Base-by-base conservation (phyloP, 2,329 filamentous ascomycete species). In the Didymella sp. region DNA sequence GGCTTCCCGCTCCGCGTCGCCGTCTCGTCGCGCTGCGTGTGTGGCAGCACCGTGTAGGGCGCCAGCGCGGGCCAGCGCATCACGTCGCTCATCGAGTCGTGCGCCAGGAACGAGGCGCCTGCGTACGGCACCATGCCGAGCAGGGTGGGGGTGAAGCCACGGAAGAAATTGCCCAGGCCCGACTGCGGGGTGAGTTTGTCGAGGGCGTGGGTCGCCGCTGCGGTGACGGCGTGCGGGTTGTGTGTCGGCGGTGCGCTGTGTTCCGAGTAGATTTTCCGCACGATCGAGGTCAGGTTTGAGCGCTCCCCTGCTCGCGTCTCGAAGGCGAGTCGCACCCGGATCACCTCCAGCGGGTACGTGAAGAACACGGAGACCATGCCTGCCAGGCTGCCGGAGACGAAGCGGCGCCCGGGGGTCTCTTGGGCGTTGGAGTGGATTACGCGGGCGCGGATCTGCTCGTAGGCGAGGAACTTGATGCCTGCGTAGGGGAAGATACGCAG, bases 71-170 rank as follows among this genome's bases (percentile, higher is more conserved):
- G 87, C 53, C 84, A 83, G 17, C 93, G 91, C 67, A 99, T 84
- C 43, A 95, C 71, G 75, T 99, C 95, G 59, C 91, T 91, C 37
- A 89, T 86, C 4, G 91, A 92, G 76, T 99, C 95, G 78, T 99
- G 95, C 0, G 92, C 96, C 37, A 99, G 84, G 78, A 99, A 99
- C 1, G 92, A 96, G 71, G 96, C 89, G 68, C 95, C 95, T 1
- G 95, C 95, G 72, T 99, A 99, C 0, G 95, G 95, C 0, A 99
- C 81, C 94, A 99, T 99, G 67, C 95, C 95, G 58, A 96, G 82
- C 5, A 99, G 77, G 0, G 95, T 98, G 0, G 94, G 91, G 0
- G 87, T 86, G 76, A 99, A 99, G 46, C 95, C 95, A 45, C 95
- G 87, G 78, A 97, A 99, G 76, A 99, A 99, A 76, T 99, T 99